Base-by-base conservation (phyloP, 495 filamentous ascomycete genomes). In the Platismatia glauca region DNA sequence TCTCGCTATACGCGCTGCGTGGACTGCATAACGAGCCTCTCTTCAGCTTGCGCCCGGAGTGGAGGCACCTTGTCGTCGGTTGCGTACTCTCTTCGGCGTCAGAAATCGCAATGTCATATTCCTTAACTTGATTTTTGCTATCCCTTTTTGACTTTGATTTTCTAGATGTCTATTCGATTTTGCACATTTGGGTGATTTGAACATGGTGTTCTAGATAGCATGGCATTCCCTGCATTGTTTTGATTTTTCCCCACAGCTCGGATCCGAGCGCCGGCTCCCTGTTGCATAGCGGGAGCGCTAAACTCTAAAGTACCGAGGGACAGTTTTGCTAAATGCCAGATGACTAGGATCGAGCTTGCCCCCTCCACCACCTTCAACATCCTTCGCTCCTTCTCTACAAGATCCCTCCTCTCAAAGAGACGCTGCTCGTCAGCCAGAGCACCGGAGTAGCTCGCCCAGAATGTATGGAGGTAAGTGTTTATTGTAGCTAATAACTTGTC, bases 381-480 rank as follows among this genome's bases (percentile, higher is more conserved):
- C 56, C 56, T 68, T 62, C 44, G 34, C 59, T 3, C 46, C 63
- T 7, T 57, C 59, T 33, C 8, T 60, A 34, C 66, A 65, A 24
- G 55, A 61, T 18, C 44, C 59, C 20, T 41, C 27, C 22, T 29
- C 52, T 5, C 59, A 59, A 50, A 64, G 60, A 24, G 57, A 63
- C 20, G 22, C 46, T 43, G 22, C 31, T 31, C 62, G 63, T 35
- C 56, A 43, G 11, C 44, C 33, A 8, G 55, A 44, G 20, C 63
- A 62, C 55, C 59, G 60, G 9, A 39, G 43, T 24, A 68, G 59
- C 44, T 63, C 66, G 0, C 63, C 66, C 7, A 68, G 66, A 57
- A 65, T 65, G 66, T 68, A 68, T 48, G 66, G 66, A 48, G 64
- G 64, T 66, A 55, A 43, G 64, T 63, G 8, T 20, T 29, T 29